These are phyloP conservation scores for Plasmopara halstedii DNA, from an alignment of 352 stramenopile species.

Conservation along the genomic window DNA sequence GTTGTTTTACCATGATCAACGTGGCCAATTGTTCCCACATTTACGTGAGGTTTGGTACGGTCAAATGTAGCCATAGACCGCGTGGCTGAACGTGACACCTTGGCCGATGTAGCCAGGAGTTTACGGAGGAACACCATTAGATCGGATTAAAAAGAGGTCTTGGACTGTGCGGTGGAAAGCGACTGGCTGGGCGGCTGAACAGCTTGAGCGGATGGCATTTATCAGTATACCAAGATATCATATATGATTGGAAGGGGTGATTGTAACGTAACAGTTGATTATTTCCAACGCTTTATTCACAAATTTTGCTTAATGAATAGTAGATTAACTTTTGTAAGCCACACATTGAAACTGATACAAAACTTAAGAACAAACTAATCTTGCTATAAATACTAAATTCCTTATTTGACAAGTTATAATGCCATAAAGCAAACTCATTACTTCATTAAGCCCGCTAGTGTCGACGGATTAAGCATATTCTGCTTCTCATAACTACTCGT, in stretches of 20 bases:
- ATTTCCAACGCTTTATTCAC: no score
- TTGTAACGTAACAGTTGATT: background rate
- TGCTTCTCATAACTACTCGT: no score
- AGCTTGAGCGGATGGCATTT: slow-evolving; percentile 6
- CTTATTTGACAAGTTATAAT: no score
- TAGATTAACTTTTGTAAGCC: no score
- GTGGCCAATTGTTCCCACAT: slow-evolving; percentile 97
- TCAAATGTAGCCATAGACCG: slow-evolving; percentile 63
- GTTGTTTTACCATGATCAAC: slow-evolving; percentile 98
- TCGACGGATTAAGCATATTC: no score
- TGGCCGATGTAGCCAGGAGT: slow-evolving; percentile 16
- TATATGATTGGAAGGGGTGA: background rate
- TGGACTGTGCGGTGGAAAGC: slow-evolving; percentile 5
- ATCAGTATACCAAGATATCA: background rate
- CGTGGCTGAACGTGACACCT: slow-evolving; percentile 3
- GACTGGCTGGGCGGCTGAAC: slow-evolving; percentile 9
- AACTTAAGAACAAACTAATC: no score
- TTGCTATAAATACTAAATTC: no score
- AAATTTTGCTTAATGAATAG: no score
- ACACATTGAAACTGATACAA: no score
- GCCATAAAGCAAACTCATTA: no score
- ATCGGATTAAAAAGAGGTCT: background rate
- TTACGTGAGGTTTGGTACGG: slow-evolving; percentile 92
- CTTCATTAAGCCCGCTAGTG: no score
- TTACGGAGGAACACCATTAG: slow-evolving; percentile 26